Percentiles rank a stretch among this genome's conserved stretches.
Evolutionary conservation across 106 monocot genomes (phyloP).

Genomic region (Allium sativum): DNA sequence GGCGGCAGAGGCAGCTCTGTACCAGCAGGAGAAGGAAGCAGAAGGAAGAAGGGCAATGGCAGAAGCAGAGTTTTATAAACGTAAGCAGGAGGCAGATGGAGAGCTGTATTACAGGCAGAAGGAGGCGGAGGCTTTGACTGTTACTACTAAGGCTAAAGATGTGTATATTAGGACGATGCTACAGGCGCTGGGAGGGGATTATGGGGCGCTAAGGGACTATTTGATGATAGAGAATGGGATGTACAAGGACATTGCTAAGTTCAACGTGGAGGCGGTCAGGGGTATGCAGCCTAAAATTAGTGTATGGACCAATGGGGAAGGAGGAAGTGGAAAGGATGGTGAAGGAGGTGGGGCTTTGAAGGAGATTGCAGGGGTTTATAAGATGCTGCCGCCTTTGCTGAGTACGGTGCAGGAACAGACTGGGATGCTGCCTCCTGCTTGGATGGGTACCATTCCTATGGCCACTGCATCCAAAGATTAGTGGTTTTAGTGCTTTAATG

Average conservation of each 20-base stretch:
- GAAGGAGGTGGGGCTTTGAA: conserved; percentile 36
- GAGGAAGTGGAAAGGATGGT: not conserved
- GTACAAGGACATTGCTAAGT: conserved; percentile 46
- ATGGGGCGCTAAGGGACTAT: conserved; percentile 42
- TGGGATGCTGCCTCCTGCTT: conserved; percentile 66
- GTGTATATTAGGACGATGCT: conserved; percentile 25
- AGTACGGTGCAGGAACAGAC: conserved; percentile 73
- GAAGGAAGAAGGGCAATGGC: conserved; percentile 32
- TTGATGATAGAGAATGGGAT: conserved; percentile 53
- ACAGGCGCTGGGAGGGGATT: conserved; percentile 31
- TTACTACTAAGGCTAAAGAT: conserved; percentile 36
- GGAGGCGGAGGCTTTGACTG: conserved; percentile 40
- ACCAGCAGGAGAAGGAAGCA: conserved; percentile 37
- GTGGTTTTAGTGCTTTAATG: no score
- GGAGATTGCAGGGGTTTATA: conserved; percentile 69
- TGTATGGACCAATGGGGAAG: conserved; percentile 32
- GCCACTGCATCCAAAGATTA: not conserved
- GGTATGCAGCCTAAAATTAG: conserved; percentile 64
- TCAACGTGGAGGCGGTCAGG: conserved; percentile 34
- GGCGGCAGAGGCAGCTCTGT: conserved; percentile 48
- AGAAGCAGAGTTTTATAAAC: conserved; percentile 34
- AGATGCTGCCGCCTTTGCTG: conserved; percentile 67
- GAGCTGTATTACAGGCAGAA: conserved; percentile 53
- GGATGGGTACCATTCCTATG: conserved; percentile 38
- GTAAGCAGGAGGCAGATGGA: conserved; percentile 48